Evolutionary conservation across 1,284 basidiomycete species (phyloP), one percentile per base, ranked within the genome.

Genomic region (Kalmanozyma brasiliensis): DNA sequence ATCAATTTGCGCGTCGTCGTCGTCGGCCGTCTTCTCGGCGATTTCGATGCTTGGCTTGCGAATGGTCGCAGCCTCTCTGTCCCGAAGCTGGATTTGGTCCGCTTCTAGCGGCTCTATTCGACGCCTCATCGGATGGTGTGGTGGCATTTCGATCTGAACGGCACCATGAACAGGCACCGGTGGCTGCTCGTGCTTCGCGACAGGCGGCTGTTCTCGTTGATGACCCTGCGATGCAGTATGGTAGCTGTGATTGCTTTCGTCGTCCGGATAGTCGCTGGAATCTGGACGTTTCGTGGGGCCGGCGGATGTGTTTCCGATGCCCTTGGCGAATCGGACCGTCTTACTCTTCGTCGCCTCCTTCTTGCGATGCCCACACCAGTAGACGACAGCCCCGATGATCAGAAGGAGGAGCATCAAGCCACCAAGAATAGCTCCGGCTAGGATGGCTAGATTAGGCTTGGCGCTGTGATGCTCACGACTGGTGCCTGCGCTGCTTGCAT

Each of bases 1-100:
- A 13, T 68, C 65, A 17, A 68, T 68, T 34, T 62, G 53, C 3
- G 6, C 3, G 1, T 67, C 62, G n/a, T 52, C 56, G 8, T 24
- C 52, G 8, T 59, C 56, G 17, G 19, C 14, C 7, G 55, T 41
- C n/a, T 20, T 41, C 42, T 49, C 59, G 7, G 29, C 48, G 11
- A 56, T 52, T 1, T 34, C 19, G 6, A 38, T 3, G 24, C 38
- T 46, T 14, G 20, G 23, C 3, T 20, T 20, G 19, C 24, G 24
- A 20, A 9, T 24, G 36, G 34, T 24, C 48, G n/a, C 13, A 14
- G 17, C 24, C 42, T 19, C 7, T 1, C 16, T 24, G 19, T 20
- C 8, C 24, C 5, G 35, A 14, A 29, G 26, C 6, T 36, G 4
- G 24, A 47, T 17, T 16, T 38, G 36, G 8, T 44, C 26, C n/a